Evolutionary conservation across 208 protist genomes (phyloP).

Genomic region (Leishmania mexicana): DNA sequence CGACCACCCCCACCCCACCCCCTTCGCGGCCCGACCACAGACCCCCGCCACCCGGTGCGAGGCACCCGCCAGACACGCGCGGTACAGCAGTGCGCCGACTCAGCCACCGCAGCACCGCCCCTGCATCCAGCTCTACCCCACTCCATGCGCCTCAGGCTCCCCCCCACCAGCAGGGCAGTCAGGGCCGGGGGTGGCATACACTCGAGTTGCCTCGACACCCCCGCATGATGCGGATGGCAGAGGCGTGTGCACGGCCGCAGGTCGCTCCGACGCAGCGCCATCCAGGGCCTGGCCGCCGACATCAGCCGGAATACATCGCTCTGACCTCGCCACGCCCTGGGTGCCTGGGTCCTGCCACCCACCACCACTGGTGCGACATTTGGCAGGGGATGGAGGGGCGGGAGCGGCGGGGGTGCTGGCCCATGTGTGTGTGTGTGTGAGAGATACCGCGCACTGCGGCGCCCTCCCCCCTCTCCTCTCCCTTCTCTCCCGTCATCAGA

Average conservation of each 20-base stretch:
- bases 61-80: background rate
- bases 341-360: background rate
- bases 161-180: background rate
- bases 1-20: too few relatives aligned
- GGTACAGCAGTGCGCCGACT: background rate
- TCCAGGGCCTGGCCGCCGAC: background rate
- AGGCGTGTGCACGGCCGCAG: background rate
- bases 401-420: background rate
- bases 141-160: too few relatives aligned
- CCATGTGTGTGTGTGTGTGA: slow-evolving; percentile 4
- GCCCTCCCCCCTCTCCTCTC: too few relatives aligned
- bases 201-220: too few relatives aligned
- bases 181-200: background rate
- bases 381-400: background rate
- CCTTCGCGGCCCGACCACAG: too few relatives aligned
- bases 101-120: background rate
- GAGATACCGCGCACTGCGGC: too few relatives aligned
- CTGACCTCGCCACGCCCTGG: background rate
- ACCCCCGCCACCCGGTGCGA: too few relatives aligned
- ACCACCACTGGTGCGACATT: background rate
- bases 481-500: too few relatives aligned
- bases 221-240: background rate
- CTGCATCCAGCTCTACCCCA: too few relatives aligned
- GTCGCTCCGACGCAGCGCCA: background rate
- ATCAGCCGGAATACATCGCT: background rate